phyloP scores from a whole-genome alignment of 148 eudicot genomes.

The Arbutus unedo region DNA sequence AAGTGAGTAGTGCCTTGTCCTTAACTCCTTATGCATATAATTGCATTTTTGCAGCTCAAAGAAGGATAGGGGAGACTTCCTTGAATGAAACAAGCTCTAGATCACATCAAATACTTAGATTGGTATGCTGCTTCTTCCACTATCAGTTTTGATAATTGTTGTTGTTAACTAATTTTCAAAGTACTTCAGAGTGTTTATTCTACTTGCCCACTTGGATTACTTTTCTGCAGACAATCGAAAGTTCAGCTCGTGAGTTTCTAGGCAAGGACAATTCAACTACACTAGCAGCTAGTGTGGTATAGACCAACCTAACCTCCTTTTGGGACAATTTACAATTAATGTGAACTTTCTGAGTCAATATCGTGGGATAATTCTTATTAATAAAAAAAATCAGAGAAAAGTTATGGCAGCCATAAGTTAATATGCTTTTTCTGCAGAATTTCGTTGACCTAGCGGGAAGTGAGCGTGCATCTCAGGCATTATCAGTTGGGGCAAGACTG shows the following conservation, averaged over 20 bases:
- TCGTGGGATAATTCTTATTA: slow-evolving; percentile 12
- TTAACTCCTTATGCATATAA: not conserved
- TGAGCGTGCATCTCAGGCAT: slow-evolving; percentile 91
- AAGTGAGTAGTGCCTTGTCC: not conserved
- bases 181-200: not conserved
- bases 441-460: slow-evolving; percentile 99
- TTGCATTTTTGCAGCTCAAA: slow-evolving; percentile 62
- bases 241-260: slow-evolving; percentile 51
- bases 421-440: slow-evolving; percentile 42
- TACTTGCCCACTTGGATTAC: not conserved
- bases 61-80: slow-evolving; percentile 84
- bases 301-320: not conserved
- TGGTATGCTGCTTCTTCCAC: slow-evolving; percentile 43
- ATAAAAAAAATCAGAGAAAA: not conserved
- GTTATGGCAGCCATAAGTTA: not conserved
- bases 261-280: slow-evolving; percentile 58
- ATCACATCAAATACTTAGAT: slow-evolving; percentile 88
- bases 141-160: not conserved
- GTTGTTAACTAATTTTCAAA: not conserved
- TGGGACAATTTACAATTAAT: not conserved
- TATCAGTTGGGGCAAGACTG: slow-evolving; percentile 66
- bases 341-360: not conserved
- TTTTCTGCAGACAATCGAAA: slow-evolving; percentile 65
- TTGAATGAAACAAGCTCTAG: slow-evolving; percentile 87
- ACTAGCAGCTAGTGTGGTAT: slow-evolving; percentile 85